Evolutionary conservation across 1,139 yeast species (phyloP).

Genomic region (Candida smagusa): DNA sequence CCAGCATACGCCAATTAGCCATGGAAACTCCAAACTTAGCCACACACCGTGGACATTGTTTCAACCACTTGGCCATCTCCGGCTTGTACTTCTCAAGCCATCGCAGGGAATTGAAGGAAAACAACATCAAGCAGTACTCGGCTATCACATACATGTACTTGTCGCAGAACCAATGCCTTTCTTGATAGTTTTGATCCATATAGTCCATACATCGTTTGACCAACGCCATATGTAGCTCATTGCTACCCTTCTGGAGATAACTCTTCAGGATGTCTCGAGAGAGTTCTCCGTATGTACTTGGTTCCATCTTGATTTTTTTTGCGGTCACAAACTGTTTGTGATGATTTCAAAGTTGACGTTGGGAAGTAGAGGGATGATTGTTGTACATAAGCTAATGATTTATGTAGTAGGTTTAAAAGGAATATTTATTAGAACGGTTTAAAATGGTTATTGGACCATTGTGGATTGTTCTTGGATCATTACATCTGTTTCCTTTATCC

Average conservation of each 20-base stretch:
- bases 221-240: slow-evolving; percentile 25
- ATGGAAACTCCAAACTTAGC: slow-evolving; percentile 50
- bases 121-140: slow-evolving; percentile 53
- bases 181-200: slow-evolving; percentile 17
- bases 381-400: too few relatives aligned
- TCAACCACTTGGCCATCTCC: slow-evolving; percentile 35
- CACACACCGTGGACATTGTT: slow-evolving; percentile 51
- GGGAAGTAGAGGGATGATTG: too few relatives aligned
- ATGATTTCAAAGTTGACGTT: too few relatives aligned
- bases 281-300: not conserved
- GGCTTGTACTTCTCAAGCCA: slow-evolving; percentile 43
- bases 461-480: too few relatives aligned
- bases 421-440: too few relatives aligned
- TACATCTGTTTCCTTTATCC: too few relatives aligned
- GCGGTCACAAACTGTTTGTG: too few relatives aligned
- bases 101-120: slow-evolving; percentile 52
- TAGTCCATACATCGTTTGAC: slow-evolving; percentile 24
- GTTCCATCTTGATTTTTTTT: not conserved
- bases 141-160: slow-evolving; percentile 44
- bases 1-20: slow-evolving; percentile 47
- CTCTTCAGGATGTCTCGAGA: slow-evolving; percentile 18
- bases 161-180: slow-evolving; percentile 57
- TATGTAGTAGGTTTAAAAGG: too few relatives aligned
- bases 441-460: too few relatives aligned
- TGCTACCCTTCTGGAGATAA: slow-evolving; percentile 23